Evolutionary conservation across 805 yeast genomes (phyloP).

Genomic region (Kuraishia capsulata): DNA sequence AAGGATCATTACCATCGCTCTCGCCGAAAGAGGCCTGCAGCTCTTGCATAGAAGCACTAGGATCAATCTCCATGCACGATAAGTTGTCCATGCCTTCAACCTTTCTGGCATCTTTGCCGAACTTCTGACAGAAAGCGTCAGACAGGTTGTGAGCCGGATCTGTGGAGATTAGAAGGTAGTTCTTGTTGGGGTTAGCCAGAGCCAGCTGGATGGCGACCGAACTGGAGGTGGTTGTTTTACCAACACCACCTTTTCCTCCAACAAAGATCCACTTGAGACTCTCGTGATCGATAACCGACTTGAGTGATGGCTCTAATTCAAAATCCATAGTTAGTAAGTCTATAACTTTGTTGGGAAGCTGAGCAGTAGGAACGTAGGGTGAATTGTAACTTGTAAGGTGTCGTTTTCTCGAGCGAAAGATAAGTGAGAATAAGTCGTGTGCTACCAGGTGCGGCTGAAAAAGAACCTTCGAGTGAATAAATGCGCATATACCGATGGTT

Average conservation of each 20-base stretch:
- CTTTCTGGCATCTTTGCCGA: constrained; percentile 91
- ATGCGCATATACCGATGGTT: too few relatives aligned
- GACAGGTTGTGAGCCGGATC: constrained; percentile 98
- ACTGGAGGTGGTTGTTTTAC: constrained; percentile 95
- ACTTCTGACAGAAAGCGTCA: constrained; percentile 97
- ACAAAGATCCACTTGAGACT: constrained; percentile 93
- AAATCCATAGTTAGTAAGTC: constrained; percentile 21
- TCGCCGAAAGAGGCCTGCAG: constrained; percentile 47
- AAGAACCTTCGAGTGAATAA: too few relatives aligned
- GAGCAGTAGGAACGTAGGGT: not conserved
- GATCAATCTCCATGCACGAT: constrained; percentile 98
- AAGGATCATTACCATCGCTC: constrained; percentile 52
- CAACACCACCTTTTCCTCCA: constrained; percentile 99
- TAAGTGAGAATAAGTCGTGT: too few relatives aligned
- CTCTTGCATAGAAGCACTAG: constrained; percentile 87
- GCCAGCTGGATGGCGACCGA: constrained; percentile 94
- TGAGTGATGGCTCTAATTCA: constrained; percentile 63
- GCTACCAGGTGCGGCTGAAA: too few relatives aligned
- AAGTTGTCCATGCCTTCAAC: constrained; percentile 85
- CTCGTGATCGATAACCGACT: constrained; percentile 53
- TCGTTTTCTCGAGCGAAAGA: not conserved
- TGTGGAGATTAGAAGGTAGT: constrained; percentile 84
- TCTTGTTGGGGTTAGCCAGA: constrained; percentile 64
- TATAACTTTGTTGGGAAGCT: not conserved
- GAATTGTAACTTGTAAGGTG: too few relatives aligned